Percentiles rank a stretch among this genome's conserved stretches.
Conservation (phyloP, 2,329 filamentous ascomycete species). For the Phyllosticta citrichinensis region DNA sequence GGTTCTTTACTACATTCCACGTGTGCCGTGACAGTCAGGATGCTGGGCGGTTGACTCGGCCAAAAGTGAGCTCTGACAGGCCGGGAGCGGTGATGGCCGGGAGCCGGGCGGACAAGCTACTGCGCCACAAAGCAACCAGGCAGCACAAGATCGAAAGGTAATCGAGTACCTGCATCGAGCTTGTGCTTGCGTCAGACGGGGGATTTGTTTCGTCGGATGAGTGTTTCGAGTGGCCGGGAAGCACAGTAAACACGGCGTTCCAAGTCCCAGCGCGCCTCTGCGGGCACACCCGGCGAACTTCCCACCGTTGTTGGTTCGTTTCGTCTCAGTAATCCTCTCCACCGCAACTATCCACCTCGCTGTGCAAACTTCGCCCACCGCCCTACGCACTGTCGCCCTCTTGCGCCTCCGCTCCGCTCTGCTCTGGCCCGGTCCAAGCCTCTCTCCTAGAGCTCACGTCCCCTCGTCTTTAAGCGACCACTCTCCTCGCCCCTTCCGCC, state of each 20-base stretch:
- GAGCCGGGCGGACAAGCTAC: background rate
- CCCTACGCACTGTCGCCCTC: background rate
- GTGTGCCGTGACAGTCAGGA: background rate
- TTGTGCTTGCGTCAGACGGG: background rate
- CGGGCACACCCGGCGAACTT: background rate
- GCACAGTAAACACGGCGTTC: background rate
- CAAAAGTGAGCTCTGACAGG: background rate
- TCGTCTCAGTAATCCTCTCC: background rate
- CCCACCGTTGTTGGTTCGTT: background rate
- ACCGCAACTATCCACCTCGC: background rate
- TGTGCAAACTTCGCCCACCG: background rate
- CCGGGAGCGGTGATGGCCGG: background rate
- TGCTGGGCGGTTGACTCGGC: background rate
- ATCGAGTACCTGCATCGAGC: background rate
- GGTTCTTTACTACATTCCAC: no score
- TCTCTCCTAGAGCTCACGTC: background rate
- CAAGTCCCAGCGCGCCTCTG: background rate
- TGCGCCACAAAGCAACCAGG: background rate
- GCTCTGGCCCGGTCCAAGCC: background rate
- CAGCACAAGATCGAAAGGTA: background rate
- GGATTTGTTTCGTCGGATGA: background rate
- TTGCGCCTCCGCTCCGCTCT: background rate
- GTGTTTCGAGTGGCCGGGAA: background rate
- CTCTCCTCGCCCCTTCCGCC: background rate
- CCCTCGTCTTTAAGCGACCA: background rate